Conservation (phyloP, 2,329 filamentous ascomycete genomes). For the Dothiorella sarmentorum region DNA sequence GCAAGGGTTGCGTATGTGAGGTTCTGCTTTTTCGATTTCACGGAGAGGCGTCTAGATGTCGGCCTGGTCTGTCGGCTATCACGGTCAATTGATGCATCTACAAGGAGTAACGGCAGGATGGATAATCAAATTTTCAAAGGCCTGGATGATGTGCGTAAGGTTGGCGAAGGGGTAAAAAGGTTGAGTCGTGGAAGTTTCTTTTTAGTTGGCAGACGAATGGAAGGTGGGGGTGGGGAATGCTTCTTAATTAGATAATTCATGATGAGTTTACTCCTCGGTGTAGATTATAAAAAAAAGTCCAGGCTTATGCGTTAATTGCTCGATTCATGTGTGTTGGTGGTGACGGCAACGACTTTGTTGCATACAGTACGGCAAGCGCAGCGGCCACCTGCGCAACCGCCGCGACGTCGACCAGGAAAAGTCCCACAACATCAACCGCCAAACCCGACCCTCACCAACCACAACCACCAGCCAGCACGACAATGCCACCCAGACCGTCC, state of each 20-base stretch:
- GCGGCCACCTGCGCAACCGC: constrained; percentile 14
- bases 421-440: background rate
- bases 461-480: background rate
- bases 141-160: constrained; percentile 13
- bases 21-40: constrained; percentile 7
- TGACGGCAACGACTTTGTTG: background rate
- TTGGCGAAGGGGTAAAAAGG: constrained; percentile 15
- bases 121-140: constrained; percentile 11
- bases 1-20: background rate
- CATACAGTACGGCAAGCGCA: constrained; percentile 1
- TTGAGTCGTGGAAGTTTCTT: background rate
- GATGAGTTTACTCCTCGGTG: background rate
- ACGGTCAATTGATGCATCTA: constrained; percentile 16
- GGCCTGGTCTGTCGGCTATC: constrained; percentile 11
- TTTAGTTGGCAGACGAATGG: background rate
- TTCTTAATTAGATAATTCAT: constrained; percentile 16
- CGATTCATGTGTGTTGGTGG: background rate
- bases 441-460: no score
- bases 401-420: constrained; percentile 12
- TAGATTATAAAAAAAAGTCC: background rate
- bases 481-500: constrained; percentile 11
- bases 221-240: background rate
- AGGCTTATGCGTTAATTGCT: background rate
- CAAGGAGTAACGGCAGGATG: constrained; percentile 13
- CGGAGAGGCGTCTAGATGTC: constrained; percentile 16